A percentile compares a stretch with the other conserved stretches of the same genome.
Conservation (phyloP, 257 asterid genomes). For the Gentiana macrophylla region DNA sequence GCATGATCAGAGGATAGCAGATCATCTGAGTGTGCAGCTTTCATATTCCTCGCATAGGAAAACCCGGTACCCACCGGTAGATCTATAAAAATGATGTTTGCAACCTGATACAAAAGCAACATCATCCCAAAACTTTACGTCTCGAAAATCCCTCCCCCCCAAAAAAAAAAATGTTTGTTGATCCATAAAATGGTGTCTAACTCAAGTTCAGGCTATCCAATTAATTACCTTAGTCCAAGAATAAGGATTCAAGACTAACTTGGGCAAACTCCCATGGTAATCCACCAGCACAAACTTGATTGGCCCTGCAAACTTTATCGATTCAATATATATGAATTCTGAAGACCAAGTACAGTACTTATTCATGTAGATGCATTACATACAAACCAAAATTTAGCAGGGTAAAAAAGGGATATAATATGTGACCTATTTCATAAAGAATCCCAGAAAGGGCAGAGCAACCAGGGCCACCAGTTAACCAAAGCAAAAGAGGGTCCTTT, state of each 20-base stretch:
- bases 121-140: too few species aligned
- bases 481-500: too few species aligned
- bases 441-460: background rate
- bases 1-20: conserved; percentile 8
- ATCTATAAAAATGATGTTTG: conserved; percentile 20
- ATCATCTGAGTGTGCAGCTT: conserved; percentile 12
- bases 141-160: too few species aligned
- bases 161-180: background rate
- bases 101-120: conserved; percentile 5
- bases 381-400: too few species aligned
- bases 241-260: conserved; percentile 11
- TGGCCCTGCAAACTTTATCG: conserved; percentile 12
- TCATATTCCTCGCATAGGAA: conserved; percentile 17
- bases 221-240: conserved; percentile 24
- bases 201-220: too few species aligned
- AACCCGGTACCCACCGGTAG: conserved; percentile 23
- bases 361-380: too few species aligned
- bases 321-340: too few species aligned
- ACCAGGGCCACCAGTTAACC: too few species aligned
- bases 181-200: background rate
- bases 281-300: conserved; percentile 6
- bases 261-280: conserved; percentile 20
- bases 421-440: background rate
- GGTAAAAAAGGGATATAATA: too few species aligned
- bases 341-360: too few species aligned